Conservation (phyloP, 1,139 yeast species). For the Diutina mesorugosa region DNA sequence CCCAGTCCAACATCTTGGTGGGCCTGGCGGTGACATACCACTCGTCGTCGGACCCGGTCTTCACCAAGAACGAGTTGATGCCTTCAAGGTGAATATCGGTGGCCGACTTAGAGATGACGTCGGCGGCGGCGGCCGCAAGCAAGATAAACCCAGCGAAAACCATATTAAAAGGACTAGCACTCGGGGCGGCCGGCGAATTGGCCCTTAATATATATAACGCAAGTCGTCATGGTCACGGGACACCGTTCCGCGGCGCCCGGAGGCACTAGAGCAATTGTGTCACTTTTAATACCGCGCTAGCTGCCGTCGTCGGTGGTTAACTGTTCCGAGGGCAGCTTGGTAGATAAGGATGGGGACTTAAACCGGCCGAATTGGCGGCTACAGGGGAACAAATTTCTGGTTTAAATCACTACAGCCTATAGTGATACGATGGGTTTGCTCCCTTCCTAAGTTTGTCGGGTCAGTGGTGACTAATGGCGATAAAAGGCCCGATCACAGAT, state of each 20-base stretch:
- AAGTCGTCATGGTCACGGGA: background rate
- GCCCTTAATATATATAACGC: background rate
- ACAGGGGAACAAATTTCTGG: no score
- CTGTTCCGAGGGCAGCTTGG: background rate
- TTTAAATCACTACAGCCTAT: no score
- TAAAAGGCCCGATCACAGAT: background rate
- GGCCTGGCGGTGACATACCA: constrained; percentile 1
- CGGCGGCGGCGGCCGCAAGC: background rate
- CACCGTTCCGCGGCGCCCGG: background rate
- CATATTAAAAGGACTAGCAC: background rate
- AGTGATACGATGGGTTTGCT: no score
- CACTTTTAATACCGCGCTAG: background rate
- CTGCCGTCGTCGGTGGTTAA: background rate
- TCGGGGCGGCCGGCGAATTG: background rate
- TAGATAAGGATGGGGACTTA: no score
- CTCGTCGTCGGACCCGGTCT: background rate
- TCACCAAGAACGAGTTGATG: background rate
- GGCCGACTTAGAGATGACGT: background rate
- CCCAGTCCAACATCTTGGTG: background rate
- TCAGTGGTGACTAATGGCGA: background rate
- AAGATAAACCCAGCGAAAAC: background rate
- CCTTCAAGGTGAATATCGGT: background rate
- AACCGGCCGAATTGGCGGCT: no score
- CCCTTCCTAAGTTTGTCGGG: no score
- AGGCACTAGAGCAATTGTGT: background rate